phyloP scores from a whole-genome alignment of 495 filamentous ascomycete species.

The Aspergillus bertholletiae region DNA sequence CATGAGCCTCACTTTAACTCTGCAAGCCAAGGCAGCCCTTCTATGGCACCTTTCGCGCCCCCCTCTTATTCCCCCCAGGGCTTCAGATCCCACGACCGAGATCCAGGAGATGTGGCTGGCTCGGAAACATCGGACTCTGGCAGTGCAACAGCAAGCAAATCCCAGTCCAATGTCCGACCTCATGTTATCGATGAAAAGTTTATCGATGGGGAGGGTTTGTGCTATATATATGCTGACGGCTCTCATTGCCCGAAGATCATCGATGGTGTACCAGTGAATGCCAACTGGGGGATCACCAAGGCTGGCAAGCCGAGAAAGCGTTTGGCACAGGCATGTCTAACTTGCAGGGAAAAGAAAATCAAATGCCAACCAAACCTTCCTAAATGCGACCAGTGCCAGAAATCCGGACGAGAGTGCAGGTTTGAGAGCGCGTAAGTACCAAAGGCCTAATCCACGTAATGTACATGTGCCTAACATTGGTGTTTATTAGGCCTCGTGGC shows the following conservation, averaged over 20 bases:
- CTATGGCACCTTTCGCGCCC: constrained; percentile 10
- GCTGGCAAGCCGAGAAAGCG: constrained; percentile 88
- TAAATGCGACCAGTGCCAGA: constrained; percentile 86
- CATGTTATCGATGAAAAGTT: constrained; percentile 47
- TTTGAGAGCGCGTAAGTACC: constrained; percentile 81
- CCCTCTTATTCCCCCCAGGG: constrained; percentile 13
- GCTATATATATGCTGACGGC: constrained; percentile 86
- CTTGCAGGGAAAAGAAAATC: constrained; percentile 94
- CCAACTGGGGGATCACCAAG: constrained; percentile 90
- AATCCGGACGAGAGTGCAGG: constrained; percentile 78
- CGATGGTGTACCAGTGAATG: constrained; percentile 82
- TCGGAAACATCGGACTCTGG: constrained; percentile 12
- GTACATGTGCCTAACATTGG: constrained; percentile 6
- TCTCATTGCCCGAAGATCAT: constrained; percentile 79
- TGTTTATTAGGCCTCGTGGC: constrained; percentile 32
- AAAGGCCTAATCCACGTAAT: neutral
- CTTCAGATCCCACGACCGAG: constrained; percentile 14
- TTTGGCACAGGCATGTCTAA: constrained; percentile 82
- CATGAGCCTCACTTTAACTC: constrained; percentile 12
- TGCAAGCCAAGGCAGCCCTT: neutral
- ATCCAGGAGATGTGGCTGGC: constrained; percentile 17
- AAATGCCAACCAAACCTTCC: constrained; percentile 87
- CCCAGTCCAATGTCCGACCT: constrained; percentile 26
- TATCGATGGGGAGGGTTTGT: constrained; percentile 73
- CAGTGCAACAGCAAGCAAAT: constrained; percentile 6